Percentiles rank a stretch among this genome's conserved stretches.
Conservation (phyloP, 176 grass and related monocot genomes). For the Cenchrus americanus region DNA sequence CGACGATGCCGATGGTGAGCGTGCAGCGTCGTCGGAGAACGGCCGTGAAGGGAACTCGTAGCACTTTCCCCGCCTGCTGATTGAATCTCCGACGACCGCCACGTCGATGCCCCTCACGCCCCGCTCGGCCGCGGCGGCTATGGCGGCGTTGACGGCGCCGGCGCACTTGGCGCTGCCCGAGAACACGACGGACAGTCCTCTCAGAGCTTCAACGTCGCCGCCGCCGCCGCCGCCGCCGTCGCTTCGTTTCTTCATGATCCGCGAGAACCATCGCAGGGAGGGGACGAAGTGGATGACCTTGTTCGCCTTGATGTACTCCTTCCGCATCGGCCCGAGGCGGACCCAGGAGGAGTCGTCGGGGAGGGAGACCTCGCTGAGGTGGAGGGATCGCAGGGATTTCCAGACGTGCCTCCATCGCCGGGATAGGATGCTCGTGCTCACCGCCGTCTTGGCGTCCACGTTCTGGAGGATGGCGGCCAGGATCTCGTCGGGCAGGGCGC, state of each 20-base stretch:
- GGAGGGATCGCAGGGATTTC: background rate
- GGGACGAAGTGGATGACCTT: background rate
- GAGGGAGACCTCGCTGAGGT: background rate
- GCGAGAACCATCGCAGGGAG: background rate
- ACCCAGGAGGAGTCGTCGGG: background rate
- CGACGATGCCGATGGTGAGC: background rate
- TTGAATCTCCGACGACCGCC: background rate
- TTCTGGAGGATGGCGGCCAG: background rate
- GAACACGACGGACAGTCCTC: background rate
- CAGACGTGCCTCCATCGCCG: background rate
- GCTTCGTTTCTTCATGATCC: background rate
- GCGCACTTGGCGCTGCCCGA: background rate
- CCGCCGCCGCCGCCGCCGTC: too few relatives aligned
- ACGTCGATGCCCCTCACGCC: background rate
- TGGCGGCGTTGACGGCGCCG: background rate
- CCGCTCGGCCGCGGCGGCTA: background rate
- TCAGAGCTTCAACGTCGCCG: background rate
- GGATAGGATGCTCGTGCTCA: background rate
- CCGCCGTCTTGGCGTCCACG: background rate
- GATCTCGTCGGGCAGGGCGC: background rate
- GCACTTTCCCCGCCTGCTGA: background rate
- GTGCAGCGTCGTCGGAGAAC: background rate
- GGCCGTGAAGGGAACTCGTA: slow-evolving; percentile 8
- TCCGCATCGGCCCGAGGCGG: background rate
- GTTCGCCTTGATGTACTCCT: background rate